A percentile compares a stretch with the other conserved stretches of the same genome.
Evolutionary conservation across 768 basidiomycete genomes (phyloP).

Genomic region (Phylloporus rhodoxanthus): DNA sequence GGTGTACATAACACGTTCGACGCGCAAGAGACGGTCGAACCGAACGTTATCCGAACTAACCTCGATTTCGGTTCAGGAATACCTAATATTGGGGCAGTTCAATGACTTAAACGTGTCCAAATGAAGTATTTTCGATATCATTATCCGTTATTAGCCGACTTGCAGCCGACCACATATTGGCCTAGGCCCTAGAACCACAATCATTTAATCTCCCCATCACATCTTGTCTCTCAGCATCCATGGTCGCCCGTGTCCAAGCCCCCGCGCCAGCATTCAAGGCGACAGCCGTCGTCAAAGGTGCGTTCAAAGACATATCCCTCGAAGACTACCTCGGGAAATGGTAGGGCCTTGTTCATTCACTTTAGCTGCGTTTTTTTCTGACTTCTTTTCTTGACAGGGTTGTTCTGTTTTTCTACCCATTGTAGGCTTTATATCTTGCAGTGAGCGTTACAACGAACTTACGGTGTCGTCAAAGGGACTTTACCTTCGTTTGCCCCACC

Average conservation of each 20-base stretch:
- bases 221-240: slow-evolving; percentile 4
- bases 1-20: background rate
- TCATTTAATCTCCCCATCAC: background rate
- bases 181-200: background rate
- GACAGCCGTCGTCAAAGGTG: slow-evolving; percentile 66
- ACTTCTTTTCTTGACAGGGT: slow-evolving; percentile 51
- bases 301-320: slow-evolving; percentile 72
- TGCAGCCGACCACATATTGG: background rate
- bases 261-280: slow-evolving; percentile 80
- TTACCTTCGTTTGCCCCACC: slow-evolving; percentile 88
- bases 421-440: slow-evolving; percentile 44
- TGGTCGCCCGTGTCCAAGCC: slow-evolving; percentile 64
- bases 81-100: too few relatives aligned
- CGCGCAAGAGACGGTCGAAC: background rate
- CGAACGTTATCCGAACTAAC: background rate
- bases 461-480: slow-evolving; percentile 49
- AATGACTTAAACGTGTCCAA: background rate
- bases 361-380: background rate
- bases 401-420: slow-evolving; percentile 88
- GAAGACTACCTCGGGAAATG: slow-evolving; percentile 76
- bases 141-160: background rate
- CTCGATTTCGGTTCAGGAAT: background rate
- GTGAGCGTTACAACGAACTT: background rate
- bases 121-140: background rate
- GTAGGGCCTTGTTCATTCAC: slow-evolving; percentile 31